Conservation (phyloP, 805 yeast species). For the Pichia scutulata region DNA sequence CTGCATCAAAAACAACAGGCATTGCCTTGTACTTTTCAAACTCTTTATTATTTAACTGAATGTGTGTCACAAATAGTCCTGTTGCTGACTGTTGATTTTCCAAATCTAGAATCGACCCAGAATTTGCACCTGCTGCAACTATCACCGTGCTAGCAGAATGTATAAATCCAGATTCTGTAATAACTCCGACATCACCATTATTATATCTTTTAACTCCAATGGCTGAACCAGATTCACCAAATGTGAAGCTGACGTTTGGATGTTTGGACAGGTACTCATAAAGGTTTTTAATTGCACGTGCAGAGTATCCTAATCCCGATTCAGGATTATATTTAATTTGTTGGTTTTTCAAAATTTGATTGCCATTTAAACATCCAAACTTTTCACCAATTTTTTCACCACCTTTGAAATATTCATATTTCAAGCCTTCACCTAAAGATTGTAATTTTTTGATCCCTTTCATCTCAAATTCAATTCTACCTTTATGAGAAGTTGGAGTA, state of each 20-base stretch:
- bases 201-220: slow-evolving; percentile 6
- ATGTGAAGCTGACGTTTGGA: slow-evolving; percentile 28
- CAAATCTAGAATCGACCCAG: slow-evolving; percentile 29
- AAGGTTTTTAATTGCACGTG: slow-evolving; percentile 28
- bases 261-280: slow-evolving; percentile 18
- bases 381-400: slow-evolving; percentile 24
- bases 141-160: slow-evolving; percentile 30
- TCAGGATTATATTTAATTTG: slow-evolving; percentile 30
- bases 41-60: slow-evolving; percentile 31
- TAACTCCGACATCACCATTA: slow-evolving; percentile 15
- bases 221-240: slow-evolving; percentile 26
- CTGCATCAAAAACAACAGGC: slow-evolving; percentile 38
- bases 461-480: slow-evolving; percentile 31
- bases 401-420: slow-evolving; percentile 22
- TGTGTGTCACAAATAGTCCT: slow-evolving; percentile 33
- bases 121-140: slow-evolving; percentile 33
- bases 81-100: slow-evolving; percentile 30
- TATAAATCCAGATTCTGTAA: slow-evolving; percentile 21
- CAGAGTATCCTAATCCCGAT: slow-evolving; percentile 35
- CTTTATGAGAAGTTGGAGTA: slow-evolving; percentile 25
- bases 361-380: slow-evolving; percentile 12
- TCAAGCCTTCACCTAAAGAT: slow-evolving; percentile 18
- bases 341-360: slow-evolving; percentile 10
- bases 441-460: slow-evolving; percentile 28
- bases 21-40: slow-evolving; percentile 28